A percentile compares a stretch with the other conserved stretches of the same genome.
Conservation (phyloP, 495 filamentous ascomycete genomes). For the Penicillium paxilli region DNA sequence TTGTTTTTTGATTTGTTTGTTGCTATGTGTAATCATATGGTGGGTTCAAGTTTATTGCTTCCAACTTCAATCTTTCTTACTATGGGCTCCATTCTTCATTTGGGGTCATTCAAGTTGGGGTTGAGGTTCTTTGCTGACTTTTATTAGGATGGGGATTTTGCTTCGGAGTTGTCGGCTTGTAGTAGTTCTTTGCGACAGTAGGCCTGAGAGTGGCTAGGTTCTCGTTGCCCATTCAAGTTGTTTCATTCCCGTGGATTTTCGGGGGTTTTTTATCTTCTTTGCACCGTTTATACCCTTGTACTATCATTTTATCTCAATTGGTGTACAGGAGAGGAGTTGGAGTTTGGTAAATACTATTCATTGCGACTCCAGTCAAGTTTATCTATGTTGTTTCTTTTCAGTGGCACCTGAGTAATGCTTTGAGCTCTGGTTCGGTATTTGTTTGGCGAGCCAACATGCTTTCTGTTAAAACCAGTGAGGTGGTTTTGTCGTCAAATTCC, state of each 20-base stretch:
- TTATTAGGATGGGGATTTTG: conserved; percentile 1
- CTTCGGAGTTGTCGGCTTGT: background rate
- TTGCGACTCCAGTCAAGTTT: too few relatives aligned
- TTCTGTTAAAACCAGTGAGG: too few relatives aligned
- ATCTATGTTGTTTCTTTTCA: too few relatives aligned
- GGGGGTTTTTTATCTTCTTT: conserved; percentile 7
- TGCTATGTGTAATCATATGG: conserved; percentile 88
- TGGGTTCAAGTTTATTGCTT: conserved; percentile 24
- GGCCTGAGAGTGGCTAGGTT: background rate
- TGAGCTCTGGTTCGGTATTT: too few relatives aligned
- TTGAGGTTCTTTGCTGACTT: background rate
- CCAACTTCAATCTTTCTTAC: too few relatives aligned
- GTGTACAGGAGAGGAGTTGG: too few relatives aligned
- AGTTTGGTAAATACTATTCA: too few relatives aligned
- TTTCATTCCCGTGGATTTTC: conserved; percentile 1
- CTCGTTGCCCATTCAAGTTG: too few relatives aligned
- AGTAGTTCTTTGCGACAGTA: background rate
- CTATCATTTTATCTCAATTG: conserved; percentile 5
- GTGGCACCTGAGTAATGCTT: too few relatives aligned
- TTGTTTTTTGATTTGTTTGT: conserved; percentile 95
- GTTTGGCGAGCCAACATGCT: too few relatives aligned
- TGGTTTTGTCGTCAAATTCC: too few relatives aligned
- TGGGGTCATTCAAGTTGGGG: background rate
- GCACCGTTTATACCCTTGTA: conserved; percentile 24
- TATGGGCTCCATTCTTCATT: background rate